Base-by-base conservation (phyloP, 179 eudicot genomes). In the Carnegiea gigantea region DNA sequence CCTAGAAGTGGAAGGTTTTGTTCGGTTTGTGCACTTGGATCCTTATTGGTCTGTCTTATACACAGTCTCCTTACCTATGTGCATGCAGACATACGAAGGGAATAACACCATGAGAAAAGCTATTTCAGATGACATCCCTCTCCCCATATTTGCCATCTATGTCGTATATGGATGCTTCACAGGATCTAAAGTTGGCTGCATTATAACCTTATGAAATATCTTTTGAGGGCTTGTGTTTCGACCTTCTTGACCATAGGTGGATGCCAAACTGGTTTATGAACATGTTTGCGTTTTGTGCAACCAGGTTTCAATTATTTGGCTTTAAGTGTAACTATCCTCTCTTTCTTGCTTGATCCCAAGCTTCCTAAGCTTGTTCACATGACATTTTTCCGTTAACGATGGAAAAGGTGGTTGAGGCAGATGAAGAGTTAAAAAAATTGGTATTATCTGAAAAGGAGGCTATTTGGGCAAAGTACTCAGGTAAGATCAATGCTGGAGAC, bases 401-500 rank as follows among this genome's bases (percentile, higher is more conserved):
- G 67, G 43, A 68, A 65, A 80, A 95, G 99, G 95, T 92, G 70
- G 87, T 95, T 74, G 89, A 91, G 79, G 96, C 86, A 21, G 89
- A 90, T 26, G 93, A 92, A 83, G 92, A 82, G 74, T 88, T 74
- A 68, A 87, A 84, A 80, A 90, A 87, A 81, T 84, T 96, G 91
- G 89, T 94, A 80, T 92, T 96, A 77, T 96, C 99, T 18, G 99
- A 96, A 84, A 94, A 91, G 84, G 95, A 96, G 85, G 98, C 98
- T 46, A 53, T 57, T 74, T 94, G 98, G 98, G 83, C 89, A 17
- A 92, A 87, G 65, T 92, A 82, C 80, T 89, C 96, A 70, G 85
- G 84, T 11, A 86, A 87, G 62, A 79, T 96, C 59, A 88, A 84
- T 20, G 88, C 88, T 11, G 99, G 98, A 74, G 94, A 96, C 73